Evolutionary conservation across 75 land plant species (phyloP).

Genomic region (Cupressus sempervirens): DNA sequence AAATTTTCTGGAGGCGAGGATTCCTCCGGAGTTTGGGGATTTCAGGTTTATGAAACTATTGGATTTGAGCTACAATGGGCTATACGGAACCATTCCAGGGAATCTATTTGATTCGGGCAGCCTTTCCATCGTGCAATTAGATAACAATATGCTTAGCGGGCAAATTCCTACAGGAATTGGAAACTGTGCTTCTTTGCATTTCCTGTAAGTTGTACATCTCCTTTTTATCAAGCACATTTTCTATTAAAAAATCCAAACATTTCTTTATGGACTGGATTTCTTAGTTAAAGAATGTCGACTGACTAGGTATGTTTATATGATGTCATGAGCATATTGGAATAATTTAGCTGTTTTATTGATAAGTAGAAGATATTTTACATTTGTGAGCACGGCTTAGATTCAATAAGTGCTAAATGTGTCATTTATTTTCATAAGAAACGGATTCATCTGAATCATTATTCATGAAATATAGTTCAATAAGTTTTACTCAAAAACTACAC

Average conservation of each 20-base stretch:
- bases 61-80: slow-evolving; percentile 59
- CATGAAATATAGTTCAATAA: too few species aligned
- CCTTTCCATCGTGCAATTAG: slow-evolving; percentile 54
- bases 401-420: too few species aligned
- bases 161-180: slow-evolving; percentile 76
- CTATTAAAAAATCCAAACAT: not conserved
- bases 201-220: slow-evolving; percentile 49
- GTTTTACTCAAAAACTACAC: too few species aligned
- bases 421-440: too few species aligned
- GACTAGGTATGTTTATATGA: not conserved
- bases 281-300: not conserved
- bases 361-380: too few species aligned
- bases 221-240: not conserved
- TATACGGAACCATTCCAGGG: slow-evolving; percentile 65
- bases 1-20: slow-evolving; percentile 43
- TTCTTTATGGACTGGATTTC: not conserved
- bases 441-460: too few species aligned
- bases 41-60: slow-evolving; percentile 46
- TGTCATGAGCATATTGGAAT: not conserved
- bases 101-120: slow-evolving; percentile 53
- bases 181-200: slow-evolving; percentile 57
- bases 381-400: too few species aligned
- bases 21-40: slow-evolving; percentile 68
- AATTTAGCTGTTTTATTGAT: too few species aligned
- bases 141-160: slow-evolving; percentile 65